Base-by-base conservation (phyloP, 768 basidiomycete species). In the Lactifluus rugatus region DNA sequence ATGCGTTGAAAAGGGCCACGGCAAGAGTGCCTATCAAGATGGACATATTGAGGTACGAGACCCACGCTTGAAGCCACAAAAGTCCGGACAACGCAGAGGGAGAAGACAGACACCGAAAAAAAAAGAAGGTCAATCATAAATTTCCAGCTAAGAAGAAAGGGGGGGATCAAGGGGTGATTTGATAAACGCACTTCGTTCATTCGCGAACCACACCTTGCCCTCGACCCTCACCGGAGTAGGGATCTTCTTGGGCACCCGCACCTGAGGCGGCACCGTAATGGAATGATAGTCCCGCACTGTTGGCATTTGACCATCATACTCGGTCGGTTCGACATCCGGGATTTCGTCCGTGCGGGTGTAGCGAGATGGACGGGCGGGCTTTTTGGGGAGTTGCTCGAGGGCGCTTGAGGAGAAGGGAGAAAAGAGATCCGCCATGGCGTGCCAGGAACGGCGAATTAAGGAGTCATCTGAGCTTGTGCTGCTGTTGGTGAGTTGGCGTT, bases 181-280 rank as follows among this genome's bases (percentile, higher is more conserved):
- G 31, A 42, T 13, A 16, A 25, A 72, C 84, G 60, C 48, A 93
- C 90, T 93, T 68, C 91, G 76, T 71, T 97, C 93, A 67, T 96
- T 96, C 9, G 93, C 93, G 69, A 97, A 95, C 93, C 94, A 97
- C 48, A 97, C 93, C 67, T 97, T 97, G 21, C 83, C 85, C 69
- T 97, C 93, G 17, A 97, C 92, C 62, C 84, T 88, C 65, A 97
- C 76, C 0, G 85, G 81, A 0, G 87, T 87, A 0, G 86, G 74
- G 21, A 89, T 81, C 71, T 93, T 93, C 74, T 86, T 89, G 0
- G 90, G 90, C 0, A 92, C 78, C 37, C 85, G 76, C 37, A 91
- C 82, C 47, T 80, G 77, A 0, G 82, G 75, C 0, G 87, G 82
- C 0, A 84, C 66, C 3, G 75, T 85, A 69, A 89, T 89, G 2